Base-by-base conservation (phyloP, 768 basidiomycete species). In the Leccinum olivaceopallidum region DNA sequence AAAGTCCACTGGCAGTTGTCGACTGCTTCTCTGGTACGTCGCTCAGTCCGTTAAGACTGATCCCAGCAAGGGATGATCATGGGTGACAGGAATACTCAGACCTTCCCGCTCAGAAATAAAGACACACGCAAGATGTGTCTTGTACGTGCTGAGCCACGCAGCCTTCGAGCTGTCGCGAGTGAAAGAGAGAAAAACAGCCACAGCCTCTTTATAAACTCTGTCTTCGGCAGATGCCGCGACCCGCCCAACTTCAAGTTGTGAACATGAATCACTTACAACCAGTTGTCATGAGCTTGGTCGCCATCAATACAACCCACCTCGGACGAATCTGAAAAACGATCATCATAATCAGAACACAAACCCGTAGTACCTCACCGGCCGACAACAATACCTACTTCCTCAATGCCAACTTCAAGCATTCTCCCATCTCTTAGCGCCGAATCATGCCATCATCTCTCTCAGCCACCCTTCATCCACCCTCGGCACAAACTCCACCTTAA, bases 401-500 rank as follows among this genome's bases (percentile, higher is more conserved):
- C 44, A 42, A 42, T 16, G 39, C 2, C 39, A 42, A 42, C 16
- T 13, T 47, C 20, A 47, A n/a, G 42, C 39, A 9, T 18, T 9
- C 8, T 42, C 8, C 39, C 18, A 42, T 18, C 9, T 44, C n/a
- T n/a, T 10, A 5, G n/a, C 14, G 9, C n/a, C 5, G 9, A 44
- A 8, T 57, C 59, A 57, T 4, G n/a, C 30, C 61, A 70, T 60
- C 42, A 64, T 54, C 50, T 61, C 54, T 53, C 60, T 63, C 61
- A 70, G 55, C 48, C 26, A 24, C 20, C 22, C 30, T 22, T 64
- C 61, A 6, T 63, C 59, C 26, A 73, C 60, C 34, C 85, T 68
- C 0, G 85, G 83, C 58, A 81, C 79, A 64, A 88, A 87, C 2
- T 71, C 64, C 1, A 82, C 83, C 16, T 79, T 77, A 70, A 89